Evolutionary conservation across 768 basidiomycete species (phyloP).

Genomic region (Filobasidium wieringae): DNA sequence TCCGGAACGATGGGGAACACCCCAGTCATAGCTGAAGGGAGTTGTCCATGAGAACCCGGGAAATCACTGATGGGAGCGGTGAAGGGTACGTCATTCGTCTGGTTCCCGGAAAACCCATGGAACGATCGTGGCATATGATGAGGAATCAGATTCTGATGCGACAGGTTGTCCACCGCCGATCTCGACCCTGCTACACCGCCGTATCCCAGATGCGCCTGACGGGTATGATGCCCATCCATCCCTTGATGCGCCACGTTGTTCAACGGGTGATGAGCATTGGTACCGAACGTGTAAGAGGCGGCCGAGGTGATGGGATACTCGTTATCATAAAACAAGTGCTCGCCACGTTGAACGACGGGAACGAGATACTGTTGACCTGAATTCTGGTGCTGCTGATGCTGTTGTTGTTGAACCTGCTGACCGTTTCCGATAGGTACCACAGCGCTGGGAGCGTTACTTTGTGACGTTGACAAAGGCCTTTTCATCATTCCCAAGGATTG

Average conservation of each 20-base stretch:
- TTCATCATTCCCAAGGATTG: background rate
- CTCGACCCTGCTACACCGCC: background rate
- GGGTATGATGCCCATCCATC: too few relatives aligned
- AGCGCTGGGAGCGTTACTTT: too few relatives aligned
- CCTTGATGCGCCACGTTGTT: background rate
- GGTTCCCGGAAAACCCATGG: background rate
- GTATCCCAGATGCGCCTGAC: background rate
- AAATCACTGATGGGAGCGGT: background rate
- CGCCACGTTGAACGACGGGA: background rate
- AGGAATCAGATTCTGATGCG: background rate
- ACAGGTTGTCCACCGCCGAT: background rate
- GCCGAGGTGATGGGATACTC: constrained; percentile 1
- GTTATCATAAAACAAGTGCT: background rate
- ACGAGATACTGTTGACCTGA: constrained; percentile 1
- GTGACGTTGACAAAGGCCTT: background rate
- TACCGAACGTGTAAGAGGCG: background rate
- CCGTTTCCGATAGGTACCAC: background rate
- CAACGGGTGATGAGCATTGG: background rate
- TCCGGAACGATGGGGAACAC: background rate
- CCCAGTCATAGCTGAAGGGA: background rate
- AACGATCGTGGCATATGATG: background rate
- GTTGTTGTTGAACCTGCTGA: background rate
- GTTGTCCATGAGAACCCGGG: background rate
- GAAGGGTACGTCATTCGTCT: background rate
- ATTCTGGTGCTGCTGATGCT: background rate